Evolutionary conservation across 805 yeast species (phyloP).

Genomic region (Zygoascus tannicola): DNA sequence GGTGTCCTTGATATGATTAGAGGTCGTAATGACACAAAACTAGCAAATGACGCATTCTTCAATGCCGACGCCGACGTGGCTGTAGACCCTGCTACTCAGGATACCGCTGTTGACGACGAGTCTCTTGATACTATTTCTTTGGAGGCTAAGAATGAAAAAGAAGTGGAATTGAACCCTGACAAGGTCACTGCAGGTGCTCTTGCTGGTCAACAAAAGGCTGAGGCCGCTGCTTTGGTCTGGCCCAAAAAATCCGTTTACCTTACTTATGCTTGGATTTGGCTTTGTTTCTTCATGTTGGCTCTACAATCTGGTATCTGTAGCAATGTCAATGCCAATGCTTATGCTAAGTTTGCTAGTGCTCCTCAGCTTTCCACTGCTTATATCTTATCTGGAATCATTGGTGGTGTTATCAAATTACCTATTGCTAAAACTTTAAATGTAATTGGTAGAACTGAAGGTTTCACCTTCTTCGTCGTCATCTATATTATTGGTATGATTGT

Average conservation of each 20-base stretch:
- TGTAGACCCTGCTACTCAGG: background rate
- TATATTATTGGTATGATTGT: slow-evolving; percentile 49
- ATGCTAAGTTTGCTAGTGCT: background rate
- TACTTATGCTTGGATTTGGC: slow-evolving; percentile 1
- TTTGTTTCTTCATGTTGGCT: slow-evolving; percentile 1
- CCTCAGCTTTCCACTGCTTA: slow-evolving; percentile 24
- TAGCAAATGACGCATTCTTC: background rate
- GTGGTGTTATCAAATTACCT: slow-evolving; percentile 26
- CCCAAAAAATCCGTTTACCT: background rate
- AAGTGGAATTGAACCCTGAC: background rate
- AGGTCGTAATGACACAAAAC: background rate
- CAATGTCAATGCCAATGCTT: background rate
- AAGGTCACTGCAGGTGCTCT: background rate
- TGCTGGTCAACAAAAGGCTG: background rate
- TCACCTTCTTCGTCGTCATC: slow-evolving; percentile 37
- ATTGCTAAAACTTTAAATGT: slow-evolving; percentile 45
- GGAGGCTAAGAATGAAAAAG: background rate
- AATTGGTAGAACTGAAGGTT: slow-evolving; percentile 46
- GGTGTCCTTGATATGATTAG: background rate
- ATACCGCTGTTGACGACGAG: background rate
- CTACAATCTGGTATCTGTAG: background rate
- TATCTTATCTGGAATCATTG: slow-evolving; percentile 26
- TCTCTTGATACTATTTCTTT: background rate
- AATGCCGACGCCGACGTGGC: background rate
- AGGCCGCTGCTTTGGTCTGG: slow-evolving; percentile 1